phyloP scores from a whole-genome alignment of 139 green algal species.

The Diplosphaera chodatii region DNA sequence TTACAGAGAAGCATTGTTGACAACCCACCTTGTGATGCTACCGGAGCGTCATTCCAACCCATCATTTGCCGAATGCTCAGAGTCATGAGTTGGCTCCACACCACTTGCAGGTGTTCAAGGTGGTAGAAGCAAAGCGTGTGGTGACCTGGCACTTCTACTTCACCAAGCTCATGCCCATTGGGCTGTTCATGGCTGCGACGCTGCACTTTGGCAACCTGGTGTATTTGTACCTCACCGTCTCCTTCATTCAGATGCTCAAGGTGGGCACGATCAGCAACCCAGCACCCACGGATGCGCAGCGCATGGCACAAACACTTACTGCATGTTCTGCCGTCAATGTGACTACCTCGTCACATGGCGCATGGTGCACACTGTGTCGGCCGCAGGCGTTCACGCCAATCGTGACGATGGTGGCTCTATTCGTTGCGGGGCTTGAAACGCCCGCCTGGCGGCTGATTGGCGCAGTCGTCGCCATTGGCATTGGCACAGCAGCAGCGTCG shows the following conservation, averaged over 20 bases:
- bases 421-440: conserved; percentile 62
- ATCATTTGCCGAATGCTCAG: too few species aligned
- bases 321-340: too few species aligned
- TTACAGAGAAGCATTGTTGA: too few species aligned
- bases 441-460: conserved; percentile 54
- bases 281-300: not conserved
- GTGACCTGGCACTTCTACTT: conserved; percentile 43
- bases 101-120: conserved; percentile 37
- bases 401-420: conserved; percentile 81
- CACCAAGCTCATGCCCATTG: conserved; percentile 48
- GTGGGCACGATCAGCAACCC: not conserved
- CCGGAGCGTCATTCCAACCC: too few species aligned
- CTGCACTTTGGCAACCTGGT: conserved; percentile 52
- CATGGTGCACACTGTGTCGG: too few species aligned
- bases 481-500: conserved; percentile 63
- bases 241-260: conserved; percentile 57
- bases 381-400: conserved; percentile 81
- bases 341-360: too few species aligned
- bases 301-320: too few species aligned
- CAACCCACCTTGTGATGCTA: too few species aligned
- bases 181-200: conserved; percentile 45
- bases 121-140: conserved; percentile 53
- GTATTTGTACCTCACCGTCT: conserved; percentile 49
- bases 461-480: conserved; percentile 50
- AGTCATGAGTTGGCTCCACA: too few species aligned